A percentile compares a stretch with the other conserved stretches of the same genome.
Conservation (phyloP, 148 eudicot species). For the Arctostaphylos glauca region DNA sequence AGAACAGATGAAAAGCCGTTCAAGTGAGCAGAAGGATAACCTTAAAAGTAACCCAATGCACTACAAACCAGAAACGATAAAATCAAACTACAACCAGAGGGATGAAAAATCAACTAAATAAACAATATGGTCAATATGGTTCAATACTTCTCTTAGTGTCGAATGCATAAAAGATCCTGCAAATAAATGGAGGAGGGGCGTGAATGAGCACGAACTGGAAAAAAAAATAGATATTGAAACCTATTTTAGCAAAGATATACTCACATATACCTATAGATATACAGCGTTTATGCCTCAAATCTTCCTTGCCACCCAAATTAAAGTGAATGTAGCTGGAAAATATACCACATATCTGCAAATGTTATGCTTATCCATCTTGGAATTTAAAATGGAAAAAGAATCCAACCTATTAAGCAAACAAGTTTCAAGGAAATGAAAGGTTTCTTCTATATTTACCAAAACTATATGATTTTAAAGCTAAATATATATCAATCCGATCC, state of each 20-base stretch:
- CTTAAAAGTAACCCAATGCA: not conserved
- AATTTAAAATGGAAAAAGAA: not conserved
- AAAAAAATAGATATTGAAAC: not conserved
- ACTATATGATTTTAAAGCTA: not conserved
- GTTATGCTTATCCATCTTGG: not conserved
- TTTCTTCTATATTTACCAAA: not conserved
- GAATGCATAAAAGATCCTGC: not conserved
- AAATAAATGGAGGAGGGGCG: not conserved
- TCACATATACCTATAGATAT: not conserved
- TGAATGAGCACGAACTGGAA: too few relatives aligned
- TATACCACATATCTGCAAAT: too few relatives aligned
- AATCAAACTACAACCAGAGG: not conserved
- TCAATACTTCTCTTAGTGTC: not conserved
- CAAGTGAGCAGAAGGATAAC: not conserved
- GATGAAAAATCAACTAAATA: not conserved
- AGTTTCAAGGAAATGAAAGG: not conserved
- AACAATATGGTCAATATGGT: not conserved
- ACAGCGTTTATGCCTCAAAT: not conserved
- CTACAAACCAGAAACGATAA: not conserved
- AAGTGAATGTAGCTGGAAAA: slow-evolving; percentile 7
- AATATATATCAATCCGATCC: not conserved
- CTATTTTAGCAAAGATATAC: not conserved
- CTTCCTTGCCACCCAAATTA: not conserved
- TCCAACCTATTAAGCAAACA: not conserved
- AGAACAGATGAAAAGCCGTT: not conserved